Base-by-base conservation (phyloP, 441 rosid species). In the Pelargonium citronellum region DNA sequence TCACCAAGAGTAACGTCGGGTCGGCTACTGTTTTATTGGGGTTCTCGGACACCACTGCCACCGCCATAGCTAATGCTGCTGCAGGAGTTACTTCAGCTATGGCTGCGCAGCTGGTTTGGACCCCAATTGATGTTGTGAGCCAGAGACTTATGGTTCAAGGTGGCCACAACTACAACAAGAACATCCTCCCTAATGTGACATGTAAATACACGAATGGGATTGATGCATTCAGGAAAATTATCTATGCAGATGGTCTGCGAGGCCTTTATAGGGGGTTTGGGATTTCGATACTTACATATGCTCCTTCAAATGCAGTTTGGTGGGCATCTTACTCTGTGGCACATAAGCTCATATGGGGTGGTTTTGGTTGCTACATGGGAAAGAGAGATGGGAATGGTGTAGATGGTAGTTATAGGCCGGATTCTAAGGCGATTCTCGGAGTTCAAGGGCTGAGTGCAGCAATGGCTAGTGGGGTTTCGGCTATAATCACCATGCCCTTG, bases 81-180 rank as follows among this genome's bases (percentile, higher is more conserved):
- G 93, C 91, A 0, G 93, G 91, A 17, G 72, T 86, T 11, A 86
- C 79, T 51, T 88, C 93, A 51, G 93, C 93, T 1, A 83, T 86
- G 91, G 93, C 93, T 66, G 89, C 93, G 0, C 91, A 88, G 80
- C 77, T 88, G 10, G 84, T 88, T 71, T 88, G 93, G 93, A 88
- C 93, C 41, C 93, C 91, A 43, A 82, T 88, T 22, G 91, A 88
- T 75, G 91, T 88, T 4, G 89, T 88, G 47, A 86, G 91, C 84
- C 93, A 88, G 73, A 80, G 93, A 74, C 89, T 88, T 37, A 88
- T 88, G 93, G 89, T 88, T 71, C 93, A 88, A 68, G 89, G 89
- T 69, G 79, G 83, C 62, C 72, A 69, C 37, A 44, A 39, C n/a
- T 53, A 57, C 68, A 51, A 64, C 44, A 15, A 78, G 78, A 68